phyloP scores from a whole-genome alignment of 2,329 filamentous ascomycete genomes.

The Ciborinia camelliae region DNA sequence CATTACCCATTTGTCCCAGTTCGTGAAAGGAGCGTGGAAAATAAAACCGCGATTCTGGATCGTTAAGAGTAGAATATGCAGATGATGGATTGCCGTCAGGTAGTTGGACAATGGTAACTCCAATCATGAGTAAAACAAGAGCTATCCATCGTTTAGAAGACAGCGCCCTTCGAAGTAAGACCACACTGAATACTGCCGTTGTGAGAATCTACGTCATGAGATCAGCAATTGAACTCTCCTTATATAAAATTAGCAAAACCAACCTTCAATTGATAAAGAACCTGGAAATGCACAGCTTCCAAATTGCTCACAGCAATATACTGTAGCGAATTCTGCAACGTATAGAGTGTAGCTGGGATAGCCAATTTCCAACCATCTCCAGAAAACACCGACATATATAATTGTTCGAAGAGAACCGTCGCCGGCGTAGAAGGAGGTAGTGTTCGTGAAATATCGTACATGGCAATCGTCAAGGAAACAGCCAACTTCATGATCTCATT shows the following conservation, averaged over 20 bases:
- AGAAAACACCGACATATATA: slow-evolving; percentile 78
- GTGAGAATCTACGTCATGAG: slow-evolving; percentile 62
- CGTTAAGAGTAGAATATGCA: slow-evolving; percentile 58
- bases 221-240: slow-evolving; percentile 21
- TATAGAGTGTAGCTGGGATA: slow-evolving; percentile 84
- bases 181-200: slow-evolving; percentile 81
- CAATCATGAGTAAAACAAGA: slow-evolving; percentile 72
- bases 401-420: slow-evolving; percentile 73
- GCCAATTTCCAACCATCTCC: slow-evolving; percentile 94
- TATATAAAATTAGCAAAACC: slow-evolving; percentile 18
- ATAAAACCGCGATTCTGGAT: slow-evolving; percentile 55
- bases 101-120: slow-evolving; percentile 81
- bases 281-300: slow-evolving; percentile 88
- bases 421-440: slow-evolving; percentile 76
- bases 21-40: slow-evolving; percentile 79
- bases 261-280: slow-evolving; percentile 87
- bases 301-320: slow-evolving; percentile 89
- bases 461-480: slow-evolving; percentile 79
- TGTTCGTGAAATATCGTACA: slow-evolving; percentile 80
- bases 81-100: slow-evolving; percentile 58
- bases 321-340: slow-evolving; percentile 87
- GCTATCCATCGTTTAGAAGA: slow-evolving; percentile 75
- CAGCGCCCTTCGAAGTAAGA: slow-evolving; percentile 68
- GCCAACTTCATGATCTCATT: slow-evolving; percentile 89
- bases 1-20: slow-evolving; percentile 60